Evolutionary conservation across 1,284 basidiomycete species (phyloP).

Genomic region (Leccinum huronense): DNA sequence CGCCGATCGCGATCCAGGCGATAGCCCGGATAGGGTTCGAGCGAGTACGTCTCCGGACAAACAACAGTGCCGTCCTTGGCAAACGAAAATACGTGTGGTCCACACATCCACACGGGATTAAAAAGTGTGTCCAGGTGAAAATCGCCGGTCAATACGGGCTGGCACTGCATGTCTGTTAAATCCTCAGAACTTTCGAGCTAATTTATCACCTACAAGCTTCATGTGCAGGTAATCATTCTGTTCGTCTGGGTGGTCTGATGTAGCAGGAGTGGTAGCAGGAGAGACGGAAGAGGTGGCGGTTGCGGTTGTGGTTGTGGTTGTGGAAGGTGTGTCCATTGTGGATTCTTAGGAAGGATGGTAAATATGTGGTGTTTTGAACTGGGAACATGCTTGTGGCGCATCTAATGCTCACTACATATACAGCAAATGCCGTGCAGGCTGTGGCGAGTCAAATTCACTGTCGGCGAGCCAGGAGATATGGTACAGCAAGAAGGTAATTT

Average conservation of each 20-base stretch:
- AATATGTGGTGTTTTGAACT: neutral
- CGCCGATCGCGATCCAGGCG: neutral
- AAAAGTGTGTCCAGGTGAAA: slow-evolving; percentile 24
- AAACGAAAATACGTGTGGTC: slow-evolving; percentile 23
- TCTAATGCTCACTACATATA: neutral
- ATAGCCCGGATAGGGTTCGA: slow-evolving; percentile 15
- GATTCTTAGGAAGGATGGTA: neutral
- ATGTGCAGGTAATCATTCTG: neutral
- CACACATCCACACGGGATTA: slow-evolving; percentile 23
- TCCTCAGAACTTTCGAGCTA: too few species aligned
- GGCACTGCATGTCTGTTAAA: neutral
- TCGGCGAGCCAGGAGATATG: neutral
- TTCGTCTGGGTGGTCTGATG: neutral
- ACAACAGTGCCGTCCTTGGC: slow-evolving; percentile 14
- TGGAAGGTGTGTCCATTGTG: neutral
- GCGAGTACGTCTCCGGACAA: slow-evolving; percentile 7
- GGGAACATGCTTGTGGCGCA: neutral
- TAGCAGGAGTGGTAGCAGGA: neutral
- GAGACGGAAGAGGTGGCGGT: neutral
- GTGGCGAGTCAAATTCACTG: neutral
- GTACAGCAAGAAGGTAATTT: neutral
- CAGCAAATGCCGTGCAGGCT: slow-evolving; percentile 1
- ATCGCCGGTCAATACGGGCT: slow-evolving; percentile 9
- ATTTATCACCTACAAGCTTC: neutral
- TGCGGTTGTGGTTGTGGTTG: neutral